phyloP scores from a whole-genome alignment of 2,329 filamentous ascomycete genomes.

The Epichloe elymi region DNA sequence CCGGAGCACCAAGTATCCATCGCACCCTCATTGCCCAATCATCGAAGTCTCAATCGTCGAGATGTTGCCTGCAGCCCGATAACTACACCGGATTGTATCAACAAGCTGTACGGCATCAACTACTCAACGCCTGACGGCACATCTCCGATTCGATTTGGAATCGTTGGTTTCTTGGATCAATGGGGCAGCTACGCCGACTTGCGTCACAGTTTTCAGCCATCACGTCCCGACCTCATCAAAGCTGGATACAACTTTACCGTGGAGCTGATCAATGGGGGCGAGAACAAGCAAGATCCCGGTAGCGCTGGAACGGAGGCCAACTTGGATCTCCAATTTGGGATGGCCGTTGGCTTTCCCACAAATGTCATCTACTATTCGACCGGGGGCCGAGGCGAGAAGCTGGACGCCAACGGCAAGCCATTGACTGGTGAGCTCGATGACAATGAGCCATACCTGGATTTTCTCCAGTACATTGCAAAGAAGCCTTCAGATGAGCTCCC shows the following conservation, averaged over 20 bases:
- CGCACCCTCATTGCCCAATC: background rate
- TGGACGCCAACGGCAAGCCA: constrained; percentile 24
- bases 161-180: constrained; percentile 37
- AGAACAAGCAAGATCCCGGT: constrained; percentile 26
- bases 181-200: constrained; percentile 32
- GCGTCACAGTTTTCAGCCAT: constrained; percentile 22
- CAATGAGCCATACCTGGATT: constrained; percentile 46
- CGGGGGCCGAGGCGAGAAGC: constrained; percentile 29
- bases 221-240: constrained; percentile 22
- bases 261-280: constrained; percentile 28
- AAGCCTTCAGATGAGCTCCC: constrained; percentile 33
- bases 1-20: constrained; percentile 20
- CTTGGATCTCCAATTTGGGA: constrained; percentile 35
- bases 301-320: constrained; percentile 31
- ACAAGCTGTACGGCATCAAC: constrained; percentile 32
- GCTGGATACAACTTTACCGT: constrained; percentile 27
- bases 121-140: constrained; percentile 16
- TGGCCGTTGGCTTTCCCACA: constrained; percentile 31
- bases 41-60: background rate
- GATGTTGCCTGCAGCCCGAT: constrained; percentile 2
- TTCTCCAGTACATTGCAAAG: constrained; percentile 35
- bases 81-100: constrained; percentile 28
- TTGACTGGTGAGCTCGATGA: constrained; percentile 17
- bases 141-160: constrained; percentile 27
- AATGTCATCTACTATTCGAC: constrained; percentile 31